These are phyloP conservation scores for Daucus carota DNA, from an alignment of 129 eudicot species.

Conservation along the genomic window DH1_v3.0 NC_030381.2:34990501-34991000, in stretches of 20 bases:
- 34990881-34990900: neutral
- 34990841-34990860: neutral
- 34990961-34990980: neutral
- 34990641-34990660: conserved; percentile 10
- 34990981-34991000: neutral
- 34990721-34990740: neutral
- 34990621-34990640: neutral
- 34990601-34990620: neutral
- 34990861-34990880: neutral
- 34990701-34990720: neutral
- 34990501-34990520: conserved; percentile 40
- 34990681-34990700: neutral
- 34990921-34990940: neutral
- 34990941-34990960: neutral
- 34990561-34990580: conserved; percentile 28
- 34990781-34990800: neutral
- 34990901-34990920: neutral
- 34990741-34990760: conserved; percentile 3
- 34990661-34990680: neutral
- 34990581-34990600: conserved; percentile 13
- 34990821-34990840: neutral
- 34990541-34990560: conserved; percentile 25
- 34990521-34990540: conserved; percentile 14
- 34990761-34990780: neutral
- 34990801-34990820: neutral